Percentiles rank a stretch among this genome's conserved stretches.
Evolutionary conservation across 768 basidiomycete genomes (phyloP).

Genomic region (Cubamyces lactineus): DNA sequence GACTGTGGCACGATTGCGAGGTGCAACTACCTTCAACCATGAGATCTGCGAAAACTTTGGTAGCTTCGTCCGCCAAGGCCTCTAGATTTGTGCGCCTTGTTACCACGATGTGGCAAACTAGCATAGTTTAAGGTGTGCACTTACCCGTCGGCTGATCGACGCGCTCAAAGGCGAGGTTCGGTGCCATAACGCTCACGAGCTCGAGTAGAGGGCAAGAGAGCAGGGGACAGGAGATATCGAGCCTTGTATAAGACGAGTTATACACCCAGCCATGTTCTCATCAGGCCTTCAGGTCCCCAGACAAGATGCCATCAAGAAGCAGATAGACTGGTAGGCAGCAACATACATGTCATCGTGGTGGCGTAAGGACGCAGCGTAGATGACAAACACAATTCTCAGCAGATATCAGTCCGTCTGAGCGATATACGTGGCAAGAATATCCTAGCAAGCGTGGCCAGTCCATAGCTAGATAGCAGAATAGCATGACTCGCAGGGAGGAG

Average conservation of each 20-base stretch:
- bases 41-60: slow-evolving; percentile 8
- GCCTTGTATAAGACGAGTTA: neutral
- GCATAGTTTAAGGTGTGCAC: neutral
- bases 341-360: no score
- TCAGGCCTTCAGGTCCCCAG: neutral
- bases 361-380: no score
- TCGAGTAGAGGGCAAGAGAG: no score
- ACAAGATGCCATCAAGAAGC: neutral
- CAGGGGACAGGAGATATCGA: neutral
- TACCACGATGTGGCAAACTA: no score
- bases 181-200: neutral
- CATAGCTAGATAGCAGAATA: no score
- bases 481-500: no score
- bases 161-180: neutral
- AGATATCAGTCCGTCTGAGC: no score
- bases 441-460: no score
- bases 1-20: neutral
- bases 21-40: slow-evolving; percentile 7
- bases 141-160: slow-evolving; percentile 2
- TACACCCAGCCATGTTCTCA: neutral
- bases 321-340: neutral
- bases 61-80: slow-evolving; percentile 8
- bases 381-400: no score
- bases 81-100: neutral
- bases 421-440: no score